Conservation (phyloP, 495 filamentous ascomycete species). For the Elaphomyces granulatus region DNA sequence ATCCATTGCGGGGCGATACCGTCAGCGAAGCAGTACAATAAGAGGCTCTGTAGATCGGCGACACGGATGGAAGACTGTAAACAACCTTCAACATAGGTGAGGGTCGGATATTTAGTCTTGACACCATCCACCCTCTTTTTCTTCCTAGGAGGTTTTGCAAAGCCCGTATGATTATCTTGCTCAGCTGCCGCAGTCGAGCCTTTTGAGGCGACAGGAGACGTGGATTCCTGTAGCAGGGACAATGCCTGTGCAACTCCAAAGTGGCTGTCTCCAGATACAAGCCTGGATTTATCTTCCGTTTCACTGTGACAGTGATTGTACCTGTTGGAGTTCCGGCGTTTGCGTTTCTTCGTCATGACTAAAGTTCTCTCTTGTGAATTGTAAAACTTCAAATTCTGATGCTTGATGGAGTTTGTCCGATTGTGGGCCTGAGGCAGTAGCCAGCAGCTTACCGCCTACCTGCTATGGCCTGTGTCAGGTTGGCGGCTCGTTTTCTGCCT, state of each 20-base stretch:
- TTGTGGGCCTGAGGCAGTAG: no score
- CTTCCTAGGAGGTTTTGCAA: slow-evolving; percentile 2
- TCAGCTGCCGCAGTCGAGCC: slow-evolving; percentile 16
- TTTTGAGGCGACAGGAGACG: slow-evolving; percentile 7
- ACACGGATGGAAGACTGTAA: slow-evolving; percentile 65
- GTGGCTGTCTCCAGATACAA: slow-evolving; percentile 4
- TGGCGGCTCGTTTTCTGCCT: no score
- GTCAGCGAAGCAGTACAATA: slow-evolving; percentile 84
- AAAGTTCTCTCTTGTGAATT: slow-evolving; percentile 4
- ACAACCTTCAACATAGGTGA: slow-evolving; percentile 52
- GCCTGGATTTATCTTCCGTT: not conserved
- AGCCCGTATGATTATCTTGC: slow-evolving; percentile 5
- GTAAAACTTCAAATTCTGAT: no score
- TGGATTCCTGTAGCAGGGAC: slow-evolving; percentile 15
- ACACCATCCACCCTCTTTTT: slow-evolving; percentile 35
- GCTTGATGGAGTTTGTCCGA: no score
- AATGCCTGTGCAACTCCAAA: slow-evolving; percentile 24
- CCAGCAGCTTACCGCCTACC: no score
- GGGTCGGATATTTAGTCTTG: slow-evolving; percentile 60
- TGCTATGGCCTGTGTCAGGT: no score
- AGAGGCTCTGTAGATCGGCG: slow-evolving; percentile 60
- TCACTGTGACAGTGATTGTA: not conserved
- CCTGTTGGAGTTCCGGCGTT: slow-evolving; percentile 9
- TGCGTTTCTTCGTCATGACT: slow-evolving; percentile 20
- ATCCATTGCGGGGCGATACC: slow-evolving; percentile 78